Conservation (phyloP, 108 stramenopile species). For the Skeletonema potamos region DNA sequence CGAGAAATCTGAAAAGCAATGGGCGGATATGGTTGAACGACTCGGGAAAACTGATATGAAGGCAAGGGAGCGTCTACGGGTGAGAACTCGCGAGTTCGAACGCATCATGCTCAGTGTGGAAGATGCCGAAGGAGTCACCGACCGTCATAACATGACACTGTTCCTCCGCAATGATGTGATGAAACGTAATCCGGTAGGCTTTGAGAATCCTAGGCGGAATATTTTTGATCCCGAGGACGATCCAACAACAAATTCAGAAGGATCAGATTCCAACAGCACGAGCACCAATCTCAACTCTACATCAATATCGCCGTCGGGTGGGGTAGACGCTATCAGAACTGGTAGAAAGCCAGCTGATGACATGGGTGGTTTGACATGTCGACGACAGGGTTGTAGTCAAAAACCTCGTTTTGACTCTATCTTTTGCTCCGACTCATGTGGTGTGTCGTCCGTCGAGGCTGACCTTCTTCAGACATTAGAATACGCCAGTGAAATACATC, state of each 20-base stretch:
- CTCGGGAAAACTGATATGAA: conserved; percentile 41
- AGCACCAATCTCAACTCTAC: neutral
- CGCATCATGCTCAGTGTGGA: conserved; percentile 65
- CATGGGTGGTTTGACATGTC: conserved; percentile 23
- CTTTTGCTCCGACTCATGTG: conserved; percentile 87
- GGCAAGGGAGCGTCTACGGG: conserved; percentile 63
- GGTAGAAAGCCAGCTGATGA: neutral
- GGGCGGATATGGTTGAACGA: conserved; percentile 64
- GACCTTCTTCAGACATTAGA: conserved; percentile 72
- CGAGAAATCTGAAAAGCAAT: conserved; percentile 87
- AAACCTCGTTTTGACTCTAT: conserved; percentile 77
- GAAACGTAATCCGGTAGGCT: conserved; percentile 67
- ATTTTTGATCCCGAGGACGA: conserved; percentile 87
- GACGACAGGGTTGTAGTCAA: conserved; percentile 51
- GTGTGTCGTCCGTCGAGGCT: conserved; percentile 61
- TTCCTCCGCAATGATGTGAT: conserved; percentile 76
- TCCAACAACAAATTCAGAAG: conserved; percentile 7
- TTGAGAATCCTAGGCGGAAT: conserved; percentile 59
- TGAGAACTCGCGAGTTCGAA: conserved; percentile 75
- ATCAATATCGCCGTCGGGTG: neutral
- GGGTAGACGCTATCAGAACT: neutral
- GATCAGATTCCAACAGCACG: neutral
- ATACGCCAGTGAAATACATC: conserved; percentile 72
- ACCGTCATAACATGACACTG: conserved; percentile 86
- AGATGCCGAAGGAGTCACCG: conserved; percentile 80